Evolutionary conservation across 192 early-diverging fungal genomes (phyloP).

Genomic region (Coemansia erecta): DNA sequence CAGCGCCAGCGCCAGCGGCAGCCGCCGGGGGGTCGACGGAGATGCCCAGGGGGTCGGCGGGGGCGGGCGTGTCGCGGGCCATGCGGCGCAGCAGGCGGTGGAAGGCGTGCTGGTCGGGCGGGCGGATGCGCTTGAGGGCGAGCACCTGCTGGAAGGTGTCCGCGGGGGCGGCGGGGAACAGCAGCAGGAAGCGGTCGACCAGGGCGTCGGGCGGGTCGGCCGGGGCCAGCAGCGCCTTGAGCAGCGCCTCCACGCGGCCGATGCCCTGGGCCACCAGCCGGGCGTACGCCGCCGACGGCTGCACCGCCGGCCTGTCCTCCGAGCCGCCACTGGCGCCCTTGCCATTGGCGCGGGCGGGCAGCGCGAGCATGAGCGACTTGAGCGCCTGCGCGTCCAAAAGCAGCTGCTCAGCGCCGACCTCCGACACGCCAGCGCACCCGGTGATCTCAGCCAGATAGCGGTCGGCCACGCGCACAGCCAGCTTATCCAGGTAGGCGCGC

Average conservation of each 20-base stretch:
- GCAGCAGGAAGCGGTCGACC: constrained; percentile 84
- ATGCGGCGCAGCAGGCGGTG: constrained; percentile 19
- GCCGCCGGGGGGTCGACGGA: too few species aligned
- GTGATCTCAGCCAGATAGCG: constrained; percentile 70
- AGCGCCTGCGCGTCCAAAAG: constrained; percentile 92
- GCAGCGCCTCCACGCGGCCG: constrained; percentile 75
- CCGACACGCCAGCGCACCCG: constrained; percentile 78
- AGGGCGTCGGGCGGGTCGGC: constrained; percentile 79
- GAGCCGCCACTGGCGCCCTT: too few species aligned
- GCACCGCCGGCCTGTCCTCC: too few species aligned
- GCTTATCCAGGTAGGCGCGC: constrained; percentile 87
- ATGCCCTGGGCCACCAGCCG: constrained; percentile 84
- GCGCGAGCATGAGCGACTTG: constrained; percentile 75
- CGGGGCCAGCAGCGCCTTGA: constrained; percentile 88
- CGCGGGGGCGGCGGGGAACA: constrained; percentile 71
- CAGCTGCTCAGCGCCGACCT: constrained; percentile 95
- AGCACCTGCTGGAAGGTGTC: constrained; percentile 77
- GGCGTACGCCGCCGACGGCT: constrained; percentile 59
- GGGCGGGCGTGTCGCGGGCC: neutral
- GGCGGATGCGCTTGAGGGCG: constrained; percentile 76
- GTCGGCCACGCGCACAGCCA: constrained; percentile 78
- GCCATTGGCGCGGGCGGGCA: too few species aligned
- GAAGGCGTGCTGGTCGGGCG: constrained; percentile 58
- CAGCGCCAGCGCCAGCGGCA: neutral
- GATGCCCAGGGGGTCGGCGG: constrained; percentile 17